Conservation (phyloP, 257 asterid species). For the Solanum bukasovii region DNA sequence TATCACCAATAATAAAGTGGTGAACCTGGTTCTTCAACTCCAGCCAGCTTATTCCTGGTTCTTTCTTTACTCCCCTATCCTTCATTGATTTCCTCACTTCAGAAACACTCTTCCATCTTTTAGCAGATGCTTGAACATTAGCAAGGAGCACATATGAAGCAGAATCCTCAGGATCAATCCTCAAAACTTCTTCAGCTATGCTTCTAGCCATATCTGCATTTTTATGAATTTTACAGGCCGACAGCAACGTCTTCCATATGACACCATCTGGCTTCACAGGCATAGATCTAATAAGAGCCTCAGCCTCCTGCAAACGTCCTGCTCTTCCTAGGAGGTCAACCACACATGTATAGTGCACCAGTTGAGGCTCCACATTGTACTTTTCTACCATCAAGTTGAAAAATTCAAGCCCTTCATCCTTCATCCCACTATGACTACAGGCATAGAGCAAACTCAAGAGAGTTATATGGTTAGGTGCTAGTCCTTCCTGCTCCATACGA, state of each 20-base stretch:
- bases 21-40: conserved; percentile 57
- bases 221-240: conserved; percentile 73
- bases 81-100: conserved; percentile 57
- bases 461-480: conserved; percentile 49
- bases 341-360: conserved; percentile 79
- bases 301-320: conserved; percentile 75
- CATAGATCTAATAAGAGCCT: conserved; percentile 62
- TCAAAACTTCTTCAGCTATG: conserved; percentile 47
- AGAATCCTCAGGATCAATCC: conserved; percentile 58
- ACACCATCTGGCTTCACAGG: conserved; percentile 49
- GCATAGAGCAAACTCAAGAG: conserved; percentile 80
- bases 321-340: conserved; percentile 90
- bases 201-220: conserved; percentile 53
- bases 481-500: conserved; percentile 48
- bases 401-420: conserved; percentile 58
- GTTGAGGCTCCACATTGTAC: conserved; percentile 46
- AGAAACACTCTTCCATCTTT: conserved; percentile 54
- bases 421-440: conserved; percentile 81
- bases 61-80: conserved; percentile 59
- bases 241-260: conserved; percentile 71
- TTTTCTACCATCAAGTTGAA: conserved; percentile 44
- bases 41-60: conserved; percentile 82
- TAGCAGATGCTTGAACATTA: conserved; percentile 53
- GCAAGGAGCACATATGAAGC: conserved; percentile 78
- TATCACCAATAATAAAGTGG: conserved; percentile 49